phyloP scores from a whole-genome alignment of 1,284 basidiomycete genomes.

The Thelephora terrestris region DNA sequence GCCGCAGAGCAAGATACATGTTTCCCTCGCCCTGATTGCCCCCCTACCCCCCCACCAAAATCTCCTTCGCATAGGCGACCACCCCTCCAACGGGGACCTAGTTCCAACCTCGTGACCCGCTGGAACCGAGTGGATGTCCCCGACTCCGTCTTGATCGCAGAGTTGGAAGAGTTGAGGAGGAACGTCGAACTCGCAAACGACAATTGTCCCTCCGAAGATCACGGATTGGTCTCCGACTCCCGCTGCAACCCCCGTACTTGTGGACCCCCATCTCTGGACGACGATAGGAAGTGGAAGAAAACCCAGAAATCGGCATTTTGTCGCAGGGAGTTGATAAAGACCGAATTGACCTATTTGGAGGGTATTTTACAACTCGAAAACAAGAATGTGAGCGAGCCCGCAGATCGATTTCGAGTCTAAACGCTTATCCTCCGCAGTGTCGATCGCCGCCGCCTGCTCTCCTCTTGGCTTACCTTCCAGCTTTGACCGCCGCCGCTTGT shows the following conservation, averaged over 20 bases:
- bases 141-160: slow-evolving; percentile 26
- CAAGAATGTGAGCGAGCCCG: neutral
- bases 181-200: slow-evolving; percentile 17
- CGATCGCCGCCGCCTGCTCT: slow-evolving; percentile 40
- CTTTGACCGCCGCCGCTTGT: slow-evolving; percentile 38
- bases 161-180: slow-evolving; percentile 26
- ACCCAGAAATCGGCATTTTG: slow-evolving; percentile 49
- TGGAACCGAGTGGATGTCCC: slow-evolving; percentile 18
- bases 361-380: slow-evolving; percentile 32
- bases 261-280: slow-evolving; percentile 7
- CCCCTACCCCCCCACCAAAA: neutral
- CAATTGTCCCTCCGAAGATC: slow-evolving; percentile 11
- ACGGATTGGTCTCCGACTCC: neutral
- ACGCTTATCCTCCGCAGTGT: slow-evolving; percentile 10
- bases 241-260: too few relatives aligned
- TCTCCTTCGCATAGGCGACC: neutral
- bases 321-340: slow-evolving; percentile 52
- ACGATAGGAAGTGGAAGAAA: slow-evolving; percentile 38
- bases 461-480: slow-evolving; percentile 42
- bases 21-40: neutral
- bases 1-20: slow-evolving; percentile 3
- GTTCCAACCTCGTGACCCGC: neutral
- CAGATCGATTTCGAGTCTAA: neutral
- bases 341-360: slow-evolving; percentile 52
- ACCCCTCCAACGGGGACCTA: too few relatives aligned